Evolutionary conservation across 441 rosid genomes (phyloP).

Genomic region (Mallotus japonicus): DNA sequence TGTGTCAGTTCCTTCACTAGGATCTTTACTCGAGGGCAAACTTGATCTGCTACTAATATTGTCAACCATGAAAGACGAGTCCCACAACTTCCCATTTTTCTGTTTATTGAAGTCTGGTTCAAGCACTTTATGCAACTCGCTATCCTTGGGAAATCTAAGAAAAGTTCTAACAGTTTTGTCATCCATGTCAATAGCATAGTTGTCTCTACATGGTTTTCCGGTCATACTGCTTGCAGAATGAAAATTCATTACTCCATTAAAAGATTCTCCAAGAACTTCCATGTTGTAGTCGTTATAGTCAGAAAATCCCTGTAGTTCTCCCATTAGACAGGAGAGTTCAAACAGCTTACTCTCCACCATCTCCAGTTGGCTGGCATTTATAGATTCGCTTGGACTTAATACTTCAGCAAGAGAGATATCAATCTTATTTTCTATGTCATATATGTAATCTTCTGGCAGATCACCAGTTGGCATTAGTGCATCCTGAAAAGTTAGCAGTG

Average conservation of each 20-base stretch:
- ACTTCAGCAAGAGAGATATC: slow-evolving; percentile 22
- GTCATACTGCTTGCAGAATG: slow-evolving; percentile 19
- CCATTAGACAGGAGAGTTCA: slow-evolving; percentile 35
- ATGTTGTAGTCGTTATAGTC: slow-evolving; percentile 16
- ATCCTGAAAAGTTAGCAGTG: slow-evolving; percentile 17
- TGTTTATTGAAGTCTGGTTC: slow-evolving; percentile 34
- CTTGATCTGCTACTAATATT: slow-evolving; percentile 17
- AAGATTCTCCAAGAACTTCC: slow-evolving; percentile 28
- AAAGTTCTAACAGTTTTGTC: slow-evolving; percentile 18
- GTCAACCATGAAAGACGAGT: slow-evolving; percentile 23
- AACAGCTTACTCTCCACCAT: slow-evolving; percentile 38
- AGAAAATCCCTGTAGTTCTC: slow-evolving; percentile 34
- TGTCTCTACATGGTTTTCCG: slow-evolving; percentile 24
- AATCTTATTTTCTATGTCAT: slow-evolving; percentile 20
- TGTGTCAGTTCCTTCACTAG: slow-evolving; percentile 23
- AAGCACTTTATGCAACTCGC: slow-evolving; percentile 52
- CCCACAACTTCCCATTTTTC: slow-evolving; percentile 23
- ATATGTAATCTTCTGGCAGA: slow-evolving; percentile 25
- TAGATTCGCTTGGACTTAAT: slow-evolving; percentile 25
- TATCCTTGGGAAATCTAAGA: slow-evolving; percentile 38
- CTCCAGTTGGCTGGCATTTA: slow-evolving; percentile 25
- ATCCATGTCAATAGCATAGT: slow-evolving; percentile 6
- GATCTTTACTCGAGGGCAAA: slow-evolving; percentile 17
- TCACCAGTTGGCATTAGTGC: slow-evolving; percentile 10
- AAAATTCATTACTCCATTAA: slow-evolving; percentile 19